Conservation (phyloP, 176 grass and related monocot species). For the Pontederia crassipes region DNA sequence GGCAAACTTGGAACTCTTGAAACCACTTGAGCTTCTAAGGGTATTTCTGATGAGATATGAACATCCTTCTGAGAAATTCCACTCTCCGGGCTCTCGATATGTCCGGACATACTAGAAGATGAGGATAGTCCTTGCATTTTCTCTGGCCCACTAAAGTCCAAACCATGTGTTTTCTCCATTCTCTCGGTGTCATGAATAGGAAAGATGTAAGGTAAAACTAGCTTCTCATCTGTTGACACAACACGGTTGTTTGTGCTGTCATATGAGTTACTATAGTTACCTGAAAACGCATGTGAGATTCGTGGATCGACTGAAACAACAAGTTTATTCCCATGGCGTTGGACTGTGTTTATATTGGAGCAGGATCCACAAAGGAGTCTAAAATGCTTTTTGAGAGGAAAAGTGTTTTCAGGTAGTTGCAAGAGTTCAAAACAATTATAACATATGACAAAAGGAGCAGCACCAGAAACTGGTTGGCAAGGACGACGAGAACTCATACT, state of each 20-base stretch:
- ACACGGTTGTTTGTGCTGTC: constrained; percentile 20
- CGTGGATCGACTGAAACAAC: constrained; percentile 32
- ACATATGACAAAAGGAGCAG: constrained; percentile 81
- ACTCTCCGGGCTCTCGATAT: constrained; percentile 39
- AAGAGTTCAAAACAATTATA: constrained; percentile 91
- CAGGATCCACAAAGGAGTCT: constrained; percentile 81
- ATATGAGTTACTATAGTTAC: constrained; percentile 30
- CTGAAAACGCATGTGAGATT: constrained; percentile 29
- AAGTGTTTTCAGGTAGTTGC: constrained; percentile 56
- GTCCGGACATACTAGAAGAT: constrained; percentile 46
- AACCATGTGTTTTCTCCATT: constrained; percentile 44
- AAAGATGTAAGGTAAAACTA: constrained; percentile 64
- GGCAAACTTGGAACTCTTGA: constrained; percentile 50
- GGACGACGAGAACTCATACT: constrained; percentile 41
- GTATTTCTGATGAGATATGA: constrained; percentile 20
- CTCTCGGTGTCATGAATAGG: constrained; percentile 34
- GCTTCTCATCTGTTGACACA: constrained; percentile 29
- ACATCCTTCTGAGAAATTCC: constrained; percentile 43
- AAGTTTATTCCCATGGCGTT: constrained; percentile 58
- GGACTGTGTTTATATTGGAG: constrained; percentile 63
- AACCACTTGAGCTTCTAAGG: constrained; percentile 36
- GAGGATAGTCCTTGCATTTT: constrained; percentile 45
- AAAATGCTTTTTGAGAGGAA: constrained; percentile 36
- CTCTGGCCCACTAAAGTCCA: constrained; percentile 42
- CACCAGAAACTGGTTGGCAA: constrained; percentile 58